These are phyloP conservation scores for Chaetomium tenue DNA, from an alignment of 495 filamentous ascomycete species.

Conservation along the genomic window DNA sequence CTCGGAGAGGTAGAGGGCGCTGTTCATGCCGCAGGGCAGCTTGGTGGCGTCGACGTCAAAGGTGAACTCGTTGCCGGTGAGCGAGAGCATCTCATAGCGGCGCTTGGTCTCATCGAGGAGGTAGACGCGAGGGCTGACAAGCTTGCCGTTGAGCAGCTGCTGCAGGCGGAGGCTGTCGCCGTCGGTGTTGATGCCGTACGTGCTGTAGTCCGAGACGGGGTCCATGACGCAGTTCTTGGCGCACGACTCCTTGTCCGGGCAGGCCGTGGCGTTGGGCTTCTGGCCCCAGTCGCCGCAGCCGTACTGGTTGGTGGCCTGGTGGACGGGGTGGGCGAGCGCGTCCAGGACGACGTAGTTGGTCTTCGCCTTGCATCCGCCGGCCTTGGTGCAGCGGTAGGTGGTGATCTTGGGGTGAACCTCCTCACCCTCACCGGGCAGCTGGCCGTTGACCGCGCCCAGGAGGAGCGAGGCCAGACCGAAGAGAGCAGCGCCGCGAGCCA, in stretches of 20 bases:
- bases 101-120: conserved; percentile 51
- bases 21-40: conserved; percentile 65
- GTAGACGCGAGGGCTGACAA: conserved; percentile 58
- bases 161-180: conserved; percentile 53
- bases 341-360: conserved; percentile 60
- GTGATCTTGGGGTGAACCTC: conserved; percentile 56
- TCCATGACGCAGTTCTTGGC: conserved; percentile 53
- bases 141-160: conserved; percentile 29
- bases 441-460: conserved; percentile 23
- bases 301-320: conserved; percentile 22
- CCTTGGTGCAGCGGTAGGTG: conserved; percentile 55
- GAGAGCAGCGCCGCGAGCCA: conserved; percentile 23
- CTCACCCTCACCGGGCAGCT: conserved; percentile 26
- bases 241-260: conserved; percentile 49
- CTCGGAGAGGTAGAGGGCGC: conserved; percentile 66
- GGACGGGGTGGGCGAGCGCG: conserved; percentile 37
- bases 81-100: conserved; percentile 59
- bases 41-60: conserved; percentile 64
- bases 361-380: conserved; percentile 52
- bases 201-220: conserved; percentile 47
- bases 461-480: conserved; percentile 25
- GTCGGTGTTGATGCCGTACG: conserved; percentile 46
- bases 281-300: conserved; percentile 52
- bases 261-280: conserved; percentile 40
- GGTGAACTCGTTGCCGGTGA: conserved; percentile 59